Evolutionary conservation across 495 filamentous ascomycete genomes (phyloP).

Genomic region (Saxispiralis lemnorum): DNA sequence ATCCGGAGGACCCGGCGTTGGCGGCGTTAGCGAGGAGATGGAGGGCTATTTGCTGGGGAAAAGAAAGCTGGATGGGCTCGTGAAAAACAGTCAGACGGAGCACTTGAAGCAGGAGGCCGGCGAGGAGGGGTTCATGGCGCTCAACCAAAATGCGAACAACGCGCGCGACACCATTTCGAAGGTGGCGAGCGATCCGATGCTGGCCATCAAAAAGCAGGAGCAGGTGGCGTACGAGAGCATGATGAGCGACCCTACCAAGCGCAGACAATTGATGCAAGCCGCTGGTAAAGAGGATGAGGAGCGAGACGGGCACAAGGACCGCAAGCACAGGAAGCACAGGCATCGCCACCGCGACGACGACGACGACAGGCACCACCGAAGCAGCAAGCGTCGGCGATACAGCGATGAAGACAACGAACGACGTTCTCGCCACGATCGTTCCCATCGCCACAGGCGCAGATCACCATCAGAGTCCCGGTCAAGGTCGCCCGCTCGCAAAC

Average conservation of each 20-base stretch:
- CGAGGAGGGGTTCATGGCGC: slow-evolving; percentile 33
- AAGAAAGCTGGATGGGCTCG: slow-evolving; percentile 60
- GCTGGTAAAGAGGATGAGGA: slow-evolving; percentile 27
- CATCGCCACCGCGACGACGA: slow-evolving; percentile 26
- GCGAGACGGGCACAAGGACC: slow-evolving; percentile 21
- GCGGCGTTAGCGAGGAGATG: slow-evolving; percentile 76
- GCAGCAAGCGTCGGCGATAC: slow-evolving; percentile 10
- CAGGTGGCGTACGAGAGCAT: slow-evolving; percentile 76
- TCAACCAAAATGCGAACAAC: slow-evolving; percentile 39
- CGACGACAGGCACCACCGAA: slow-evolving; percentile 23
- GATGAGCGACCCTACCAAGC: slow-evolving; percentile 66
- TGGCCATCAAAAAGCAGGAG: slow-evolving; percentile 83
- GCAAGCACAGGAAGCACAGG: slow-evolving; percentile 31
- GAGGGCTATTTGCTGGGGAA: slow-evolving; percentile 89
- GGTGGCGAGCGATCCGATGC: slow-evolving; percentile 70
- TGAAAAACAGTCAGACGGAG: slow-evolving; percentile 69
- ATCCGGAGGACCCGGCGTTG: slow-evolving; percentile 37
- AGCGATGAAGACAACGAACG: slow-evolving; percentile 21
- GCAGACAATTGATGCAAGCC: slow-evolving; percentile 47
- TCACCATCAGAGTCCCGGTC: slow-evolving; percentile 4
- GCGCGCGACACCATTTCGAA: slow-evolving; percentile 64
- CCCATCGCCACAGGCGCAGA: slow-evolving; percentile 7
- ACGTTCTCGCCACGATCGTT: slow-evolving; percentile 11
- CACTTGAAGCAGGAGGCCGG: slow-evolving; percentile 48
- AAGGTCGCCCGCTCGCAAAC: slow-evolving; percentile 10